Evolutionary conservation across 1,139 yeast genomes (phyloP).

Genomic region (Candida sanyaensis): DNA sequence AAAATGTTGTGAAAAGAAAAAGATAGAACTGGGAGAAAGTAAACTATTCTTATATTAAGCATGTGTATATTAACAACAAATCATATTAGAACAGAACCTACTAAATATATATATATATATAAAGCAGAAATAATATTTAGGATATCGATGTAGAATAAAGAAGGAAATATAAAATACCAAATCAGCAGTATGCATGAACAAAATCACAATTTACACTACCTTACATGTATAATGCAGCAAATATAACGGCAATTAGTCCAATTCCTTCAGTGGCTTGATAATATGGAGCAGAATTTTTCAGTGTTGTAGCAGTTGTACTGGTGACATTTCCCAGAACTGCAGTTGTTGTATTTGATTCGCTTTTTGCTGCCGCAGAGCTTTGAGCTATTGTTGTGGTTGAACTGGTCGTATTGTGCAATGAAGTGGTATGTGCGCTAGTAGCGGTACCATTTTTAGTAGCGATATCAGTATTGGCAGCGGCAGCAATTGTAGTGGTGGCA

Average conservation of each 20-base stretch:
- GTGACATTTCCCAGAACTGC: not conserved
- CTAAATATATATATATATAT: no score
- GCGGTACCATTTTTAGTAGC: slow-evolving; percentile 6
- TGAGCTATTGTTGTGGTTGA: no score
- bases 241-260: slow-evolving; percentile 25
- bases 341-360: no score
- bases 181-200: no score
- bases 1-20: not conserved
- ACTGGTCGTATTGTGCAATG: not conserved
- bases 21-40: no score
- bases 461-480: no score
- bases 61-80: not conserved
- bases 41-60: no score
- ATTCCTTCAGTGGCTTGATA: slow-evolving; percentile 19
- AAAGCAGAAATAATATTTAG: no score
- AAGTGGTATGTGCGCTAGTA: not conserved
- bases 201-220: not conserved
- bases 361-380: no score
- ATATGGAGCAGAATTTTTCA: not conserved
- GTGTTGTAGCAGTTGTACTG: slow-evolving; percentile 4
- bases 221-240: slow-evolving; percentile 28
- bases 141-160: no score
- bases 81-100: slow-evolving; percentile 1
- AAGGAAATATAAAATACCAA: no score
- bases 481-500: no score